Conservation (phyloP, 2,329 filamentous ascomycete species). For the Penicillium sp. region DNA sequence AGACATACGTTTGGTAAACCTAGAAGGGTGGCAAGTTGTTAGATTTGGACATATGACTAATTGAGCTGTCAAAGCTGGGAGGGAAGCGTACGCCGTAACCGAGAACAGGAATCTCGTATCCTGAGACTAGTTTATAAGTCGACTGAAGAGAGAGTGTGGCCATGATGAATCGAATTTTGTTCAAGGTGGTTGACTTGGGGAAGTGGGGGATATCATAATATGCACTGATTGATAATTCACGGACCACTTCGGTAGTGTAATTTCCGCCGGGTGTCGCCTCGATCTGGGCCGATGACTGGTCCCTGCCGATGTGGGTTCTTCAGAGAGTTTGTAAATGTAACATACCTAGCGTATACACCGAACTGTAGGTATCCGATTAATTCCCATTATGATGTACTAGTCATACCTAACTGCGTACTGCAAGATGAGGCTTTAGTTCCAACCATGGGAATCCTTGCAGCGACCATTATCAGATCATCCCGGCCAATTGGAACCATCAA, state of each 20-base stretch:
- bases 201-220: not conserved
- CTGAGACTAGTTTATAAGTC: slow-evolving; percentile 45
- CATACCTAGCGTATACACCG: too few relatives aligned
- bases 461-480: too few relatives aligned
- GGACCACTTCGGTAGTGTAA: slow-evolving; percentile 17
- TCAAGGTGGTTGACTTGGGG: not conserved
- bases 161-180: slow-evolving; percentile 24
- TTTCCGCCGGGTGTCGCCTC: slow-evolving; percentile 10
- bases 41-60: slow-evolving; percentile 6
- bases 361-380: too few relatives aligned
- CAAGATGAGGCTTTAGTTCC: too few relatives aligned
- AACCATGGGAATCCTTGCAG: too few relatives aligned
- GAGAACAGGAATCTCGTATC: slow-evolving; percentile 45
- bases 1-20: slow-evolving; percentile 46
- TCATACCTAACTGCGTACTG: too few relatives aligned
- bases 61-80: not conserved
- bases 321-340: too few relatives aligned
- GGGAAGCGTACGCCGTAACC: slow-evolving; percentile 46
- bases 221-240: slow-evolving; percentile 16
- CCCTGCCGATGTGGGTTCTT: not conserved
- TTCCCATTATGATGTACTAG: too few relatives aligned
- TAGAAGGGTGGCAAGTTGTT: slow-evolving; percentile 18
- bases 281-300: slow-evolving; percentile 11
- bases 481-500: too few relatives aligned
- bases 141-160: slow-evolving; percentile 35